Base-by-base conservation (phyloP, 2,329 filamentous ascomycete genomes). In the Pestalotiopsis sp. region DNA sequence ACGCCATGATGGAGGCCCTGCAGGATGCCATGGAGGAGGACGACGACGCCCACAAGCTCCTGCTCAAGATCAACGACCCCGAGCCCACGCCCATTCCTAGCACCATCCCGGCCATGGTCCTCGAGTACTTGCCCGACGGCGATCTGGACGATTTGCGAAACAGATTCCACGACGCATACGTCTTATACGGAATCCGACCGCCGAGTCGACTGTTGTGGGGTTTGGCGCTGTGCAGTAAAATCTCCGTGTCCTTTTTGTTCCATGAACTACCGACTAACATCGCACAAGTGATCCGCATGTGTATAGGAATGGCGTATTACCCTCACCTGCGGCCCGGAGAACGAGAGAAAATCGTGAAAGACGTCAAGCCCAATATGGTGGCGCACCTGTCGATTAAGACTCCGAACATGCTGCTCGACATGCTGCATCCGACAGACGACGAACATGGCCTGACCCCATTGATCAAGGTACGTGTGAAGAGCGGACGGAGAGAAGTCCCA, bases 271-370 rank as follows among this genome's bases (percentile, higher is more conserved):
- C 4, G 23, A 36, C 12, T 59, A 17, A 59, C 12, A 31, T 13
- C 2, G 20, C 11, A 36, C 20, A 59, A 62, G 59, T 62, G 36
- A 9, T 62, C 12, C 27, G 59, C 9, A 62, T 62, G 59, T 62
- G 59, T 62, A 39, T 62, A 36, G 59, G 59, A 23, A 25, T 62
- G 59, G 59, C 59, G 4, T 62, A 62, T n/a, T n/a, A n/a, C 27
- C 11, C 38, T 7, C 4, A 17, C 12, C 6, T 62, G 36, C 9
- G 17, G 31, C 27, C 27, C 11, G 59, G 59, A 25, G 38, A 31
- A 17, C 59, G 36, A 20, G 59, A 62, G n/a, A 39, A 20, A n/a
- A 39, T 62, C 13, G 27, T 27, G 2, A 5, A 12, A 9, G 27
- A 13, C 11, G 36, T 4, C 11, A 62, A n/a, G 3, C 59, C 59